Conservation (phyloP, 2,329 filamentous ascomycete genomes). For the Paracamarosporium sp. region DNA sequence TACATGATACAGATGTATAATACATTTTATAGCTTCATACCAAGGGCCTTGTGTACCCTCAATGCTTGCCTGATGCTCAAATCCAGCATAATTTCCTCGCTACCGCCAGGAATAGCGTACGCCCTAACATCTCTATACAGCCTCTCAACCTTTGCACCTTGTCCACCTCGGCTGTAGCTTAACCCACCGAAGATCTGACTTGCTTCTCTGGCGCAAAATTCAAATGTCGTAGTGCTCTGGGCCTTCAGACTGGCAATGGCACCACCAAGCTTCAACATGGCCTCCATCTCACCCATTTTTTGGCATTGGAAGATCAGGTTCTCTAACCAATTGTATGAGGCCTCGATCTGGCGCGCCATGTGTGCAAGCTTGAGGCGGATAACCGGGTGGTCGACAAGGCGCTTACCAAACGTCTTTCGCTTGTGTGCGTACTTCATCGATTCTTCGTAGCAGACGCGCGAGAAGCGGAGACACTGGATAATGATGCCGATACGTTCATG, state of each 20-base stretch:
- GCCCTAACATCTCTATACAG: slow-evolving; percentile 94
- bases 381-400: slow-evolving; percentile 94
- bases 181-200: slow-evolving; percentile 97
- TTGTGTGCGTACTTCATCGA: slow-evolving; percentile 97
- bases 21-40: slow-evolving; percentile 85
- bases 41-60: slow-evolving; percentile 86
- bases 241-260: slow-evolving; percentile 95
- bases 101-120: slow-evolving; percentile 92
- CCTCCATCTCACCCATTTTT: slow-evolving; percentile 91
- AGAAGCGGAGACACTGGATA: slow-evolving; percentile 95
- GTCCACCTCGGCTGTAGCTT: slow-evolving; percentile 89
- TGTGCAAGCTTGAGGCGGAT: slow-evolving; percentile 97
- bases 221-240: slow-evolving; percentile 91
- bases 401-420: slow-evolving; percentile 94
- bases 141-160: slow-evolving; percentile 93
- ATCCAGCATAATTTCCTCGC: slow-evolving; percentile 98
- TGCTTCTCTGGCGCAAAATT: slow-evolving; percentile 96
- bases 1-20: slow-evolving; percentile 3
- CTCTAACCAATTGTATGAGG: slow-evolving; percentile 96
- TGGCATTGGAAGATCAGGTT: slow-evolving; percentile 92
- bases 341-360: slow-evolving; percentile 98
- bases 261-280: slow-evolving; percentile 93
- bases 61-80: slow-evolving; percentile 90
- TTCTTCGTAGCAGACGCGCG: slow-evolving; percentile 96
- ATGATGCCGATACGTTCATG: slow-evolving; percentile 99